Conservation (phyloP, 345 rosid species). For the Iberis pinnata region DNA sequence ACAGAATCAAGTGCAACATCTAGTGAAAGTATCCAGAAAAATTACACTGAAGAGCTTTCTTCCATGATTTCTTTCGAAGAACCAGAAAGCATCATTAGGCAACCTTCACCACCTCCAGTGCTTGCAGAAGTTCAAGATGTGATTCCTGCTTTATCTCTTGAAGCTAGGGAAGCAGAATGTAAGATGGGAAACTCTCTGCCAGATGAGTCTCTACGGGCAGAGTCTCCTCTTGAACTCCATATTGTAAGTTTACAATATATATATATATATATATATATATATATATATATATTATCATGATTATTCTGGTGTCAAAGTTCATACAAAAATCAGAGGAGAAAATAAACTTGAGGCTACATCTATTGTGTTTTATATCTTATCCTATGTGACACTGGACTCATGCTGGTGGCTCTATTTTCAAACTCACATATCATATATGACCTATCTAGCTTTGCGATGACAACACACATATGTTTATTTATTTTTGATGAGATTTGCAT, state of each 20-base stretch:
- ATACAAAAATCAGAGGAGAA: not conserved
- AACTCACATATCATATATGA: not conserved
- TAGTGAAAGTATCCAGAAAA: constrained; percentile 32
- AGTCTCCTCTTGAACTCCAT: constrained; percentile 81
- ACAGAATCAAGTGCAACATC: constrained; percentile 28
- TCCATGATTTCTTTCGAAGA: constrained; percentile 90
- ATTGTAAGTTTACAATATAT: constrained; percentile 87
- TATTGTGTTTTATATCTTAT: constrained; percentile 1
- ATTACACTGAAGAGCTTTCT: constrained; percentile 45
- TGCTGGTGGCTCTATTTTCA: not conserved
- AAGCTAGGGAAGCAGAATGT: constrained; percentile 40
- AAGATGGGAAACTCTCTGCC: constrained; percentile 46
- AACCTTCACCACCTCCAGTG: constrained; percentile 93
- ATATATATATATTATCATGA: constrained; percentile 1
- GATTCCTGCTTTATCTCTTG: constrained; percentile 44
- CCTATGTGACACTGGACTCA: not conserved
- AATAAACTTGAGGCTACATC: not conserved
- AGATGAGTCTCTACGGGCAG: constrained; percentile 45
- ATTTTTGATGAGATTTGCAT: too few species aligned
- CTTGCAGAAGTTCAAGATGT: constrained; percentile 91
- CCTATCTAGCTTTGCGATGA: not conserved
- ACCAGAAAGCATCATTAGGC: constrained; percentile 55
- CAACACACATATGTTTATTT: not conserved
- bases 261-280: too few species aligned
- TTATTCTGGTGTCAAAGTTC: constrained; percentile 7